Evolutionary conservation across 257 asterid genomes (phyloP).

Genomic region (Solanum habrochaites): DNA sequence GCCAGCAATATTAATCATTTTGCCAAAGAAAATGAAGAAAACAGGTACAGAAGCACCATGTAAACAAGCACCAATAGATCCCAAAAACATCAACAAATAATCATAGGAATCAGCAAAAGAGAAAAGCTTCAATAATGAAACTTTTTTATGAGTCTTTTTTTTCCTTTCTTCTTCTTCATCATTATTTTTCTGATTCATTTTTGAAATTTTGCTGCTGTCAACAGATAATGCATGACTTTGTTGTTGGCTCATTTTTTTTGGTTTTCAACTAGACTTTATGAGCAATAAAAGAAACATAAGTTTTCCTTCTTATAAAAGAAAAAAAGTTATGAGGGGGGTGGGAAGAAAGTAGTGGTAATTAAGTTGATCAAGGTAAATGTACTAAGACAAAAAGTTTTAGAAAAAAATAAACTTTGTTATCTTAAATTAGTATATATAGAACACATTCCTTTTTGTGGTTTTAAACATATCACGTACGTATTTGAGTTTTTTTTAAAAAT

Average conservation of each 20-base stretch:
- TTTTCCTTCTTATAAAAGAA: not conserved
- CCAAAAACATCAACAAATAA: slow-evolving; percentile 58
- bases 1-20: slow-evolving; percentile 75
- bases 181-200: not conserved
- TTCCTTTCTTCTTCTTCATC: not conserved
- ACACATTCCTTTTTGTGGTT: rapidly evolving
- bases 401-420: too few species aligned
- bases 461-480: too few species aligned
- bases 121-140: slow-evolving; percentile 46
- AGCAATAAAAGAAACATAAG: not conserved
- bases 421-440: too few species aligned
- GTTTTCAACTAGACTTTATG: not conserved
- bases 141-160: slow-evolving; percentile 10
- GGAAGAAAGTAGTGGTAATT: not conserved
- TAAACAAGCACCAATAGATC: slow-evolving; percentile 74
- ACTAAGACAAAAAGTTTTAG: too few species aligned
- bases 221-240: not conserved
- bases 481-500: rapidly evolving
- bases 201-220: not conserved
- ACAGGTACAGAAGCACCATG: slow-evolving; percentile 98
- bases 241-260: slow-evolving; percentile 2
- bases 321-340: not conserved
- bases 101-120: slow-evolving; percentile 70
- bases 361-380: not conserved
- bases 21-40: slow-evolving; percentile 90